Evolutionary conservation across 345 rosid genomes (phyloP).

Genomic region (Atalantia buxifolia): DNA sequence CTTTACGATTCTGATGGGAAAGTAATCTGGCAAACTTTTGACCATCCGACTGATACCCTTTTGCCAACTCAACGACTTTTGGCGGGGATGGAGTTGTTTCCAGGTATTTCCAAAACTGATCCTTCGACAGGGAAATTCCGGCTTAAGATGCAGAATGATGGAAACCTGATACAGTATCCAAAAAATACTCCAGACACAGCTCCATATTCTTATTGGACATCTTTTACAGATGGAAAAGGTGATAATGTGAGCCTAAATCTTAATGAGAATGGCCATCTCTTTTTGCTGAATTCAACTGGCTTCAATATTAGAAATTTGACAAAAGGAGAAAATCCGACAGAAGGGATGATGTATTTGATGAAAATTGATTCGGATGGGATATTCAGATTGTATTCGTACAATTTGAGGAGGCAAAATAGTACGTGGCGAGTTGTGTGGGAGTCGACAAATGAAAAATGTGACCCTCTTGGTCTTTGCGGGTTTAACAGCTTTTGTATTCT

Average conservation of each 20-base stretch:
- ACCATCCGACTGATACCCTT: conserved; percentile 1
- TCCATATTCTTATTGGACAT: background rate
- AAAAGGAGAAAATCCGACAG: no score
- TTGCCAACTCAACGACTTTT: conserved; percentile 15
- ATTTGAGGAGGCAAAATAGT: background rate
- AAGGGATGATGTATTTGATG: background rate
- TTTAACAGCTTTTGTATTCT: conserved; percentile 20
- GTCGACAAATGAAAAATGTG: conserved; percentile 8
- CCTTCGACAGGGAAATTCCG: conserved; percentile 11
- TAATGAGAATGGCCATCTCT: background rate
- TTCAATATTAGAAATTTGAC: background rate
- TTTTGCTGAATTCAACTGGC: conserved; percentile 13
- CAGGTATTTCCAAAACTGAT: conserved; percentile 9
- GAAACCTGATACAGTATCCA: conserved; percentile 19
- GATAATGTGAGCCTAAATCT: background rate
- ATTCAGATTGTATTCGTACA: background rate
- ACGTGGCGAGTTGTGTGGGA: background rate
- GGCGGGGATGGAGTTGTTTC: conserved; percentile 5
- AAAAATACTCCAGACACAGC: background rate
- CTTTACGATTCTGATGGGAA: conserved; percentile 13
- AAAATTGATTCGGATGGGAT: background rate
- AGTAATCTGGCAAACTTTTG: conserved; percentile 26
- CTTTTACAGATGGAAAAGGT: background rate
- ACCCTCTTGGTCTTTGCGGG: conserved; percentile 22
- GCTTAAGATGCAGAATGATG: conserved; percentile 23